Percentiles rank a stretch among this genome's conserved stretches.
phyloP scores from a whole-genome alignment of 768 basidiomycete species.

The Hygrophoropsis aurantiaca region DNA sequence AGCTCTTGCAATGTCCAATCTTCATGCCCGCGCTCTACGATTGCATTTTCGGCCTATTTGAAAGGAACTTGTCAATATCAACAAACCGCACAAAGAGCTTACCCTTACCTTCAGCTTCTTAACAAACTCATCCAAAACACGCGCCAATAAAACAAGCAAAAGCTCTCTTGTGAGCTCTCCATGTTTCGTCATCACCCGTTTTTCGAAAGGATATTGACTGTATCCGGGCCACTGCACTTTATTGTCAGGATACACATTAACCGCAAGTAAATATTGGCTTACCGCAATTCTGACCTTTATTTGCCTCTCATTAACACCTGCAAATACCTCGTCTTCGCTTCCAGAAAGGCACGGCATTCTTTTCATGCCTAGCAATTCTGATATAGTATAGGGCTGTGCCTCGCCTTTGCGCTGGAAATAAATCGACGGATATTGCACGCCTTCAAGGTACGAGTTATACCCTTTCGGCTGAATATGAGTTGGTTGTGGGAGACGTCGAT shows the following conservation, averaged over 20 bases:
- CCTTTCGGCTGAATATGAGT: conserved; percentile 12
- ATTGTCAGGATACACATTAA: not conserved
- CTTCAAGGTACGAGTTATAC: conserved; percentile 8
- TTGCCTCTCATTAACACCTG: conserved; percentile 20
- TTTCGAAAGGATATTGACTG: conserved; percentile 34
- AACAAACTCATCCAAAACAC: conserved; percentile 30
- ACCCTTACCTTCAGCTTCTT: conserved; percentile 30
- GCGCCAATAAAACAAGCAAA: conserved; percentile 30
- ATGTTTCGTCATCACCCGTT: conserved; percentile 35
- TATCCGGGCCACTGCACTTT: conserved; percentile 50
- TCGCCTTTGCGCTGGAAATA: conserved; percentile 27
- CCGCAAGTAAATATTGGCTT: conserved; percentile 2
- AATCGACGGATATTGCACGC: conserved; percentile 25
- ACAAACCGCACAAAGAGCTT: not conserved
- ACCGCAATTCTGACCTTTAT: conserved; percentile 39
- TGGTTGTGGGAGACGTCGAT: conserved; percentile 22
- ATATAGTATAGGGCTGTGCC: conserved; percentile 25
- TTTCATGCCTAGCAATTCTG: conserved; percentile 19
- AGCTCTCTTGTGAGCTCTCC: conserved; percentile 30
- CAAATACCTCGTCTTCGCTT: conserved; percentile 19
- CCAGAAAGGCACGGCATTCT: conserved; percentile 24
- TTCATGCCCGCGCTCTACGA: conserved; percentile 37
- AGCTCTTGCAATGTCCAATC: conserved; percentile 33
- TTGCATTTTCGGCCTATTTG: conserved; percentile 22
- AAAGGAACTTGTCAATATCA: conserved; percentile 1